Evolutionary conservation across 352 stramenopile genomes (phyloP).

Genomic region (Lagenidium giganteum): DNA sequence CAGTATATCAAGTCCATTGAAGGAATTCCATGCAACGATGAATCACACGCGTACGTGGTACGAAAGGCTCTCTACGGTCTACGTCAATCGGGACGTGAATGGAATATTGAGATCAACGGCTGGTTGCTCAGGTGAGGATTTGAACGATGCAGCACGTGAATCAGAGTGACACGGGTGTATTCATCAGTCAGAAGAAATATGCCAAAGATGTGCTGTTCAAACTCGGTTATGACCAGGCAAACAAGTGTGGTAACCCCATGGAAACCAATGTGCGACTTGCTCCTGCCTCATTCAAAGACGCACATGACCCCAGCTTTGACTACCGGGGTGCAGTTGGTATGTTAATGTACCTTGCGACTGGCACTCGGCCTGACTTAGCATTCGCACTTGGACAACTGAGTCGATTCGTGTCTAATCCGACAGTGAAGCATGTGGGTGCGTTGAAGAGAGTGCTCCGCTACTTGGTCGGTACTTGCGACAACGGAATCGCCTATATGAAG

Average conservation of each 20-base stretch:
- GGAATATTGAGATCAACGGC: conserved; percentile 1
- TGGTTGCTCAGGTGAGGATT: neutral
- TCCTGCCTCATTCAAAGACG: neutral
- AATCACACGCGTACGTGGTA: neutral
- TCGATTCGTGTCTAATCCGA: conserved; percentile 11
- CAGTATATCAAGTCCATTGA: neutral
- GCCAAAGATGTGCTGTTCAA: conserved; percentile 1
- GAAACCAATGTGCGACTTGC: neutral
- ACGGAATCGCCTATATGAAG: neutral
- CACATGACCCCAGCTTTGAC: conserved; percentile 7
- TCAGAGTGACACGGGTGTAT: neutral
- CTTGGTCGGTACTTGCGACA: conserved; percentile 1
- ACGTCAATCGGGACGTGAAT: conserved; percentile 2
- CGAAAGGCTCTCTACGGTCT: conserved; percentile 7
- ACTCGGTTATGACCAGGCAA: conserved; percentile 1
- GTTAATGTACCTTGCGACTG: conserved; percentile 25
- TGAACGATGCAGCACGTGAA: neutral
- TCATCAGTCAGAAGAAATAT: conserved; percentile 5
- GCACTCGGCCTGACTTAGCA: conserved; percentile 17
- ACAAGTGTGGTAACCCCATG: neutral
- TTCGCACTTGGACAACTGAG: conserved; percentile 22
- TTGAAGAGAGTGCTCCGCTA: conserved; percentile 10
- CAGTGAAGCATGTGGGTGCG: conserved; percentile 5
- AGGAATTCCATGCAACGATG: conserved; percentile 2
- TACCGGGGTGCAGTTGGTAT: conserved; percentile 15